Evolutionary conservation across 2,329 filamentous ascomycete genomes (phyloP), one percentile per base, ranked within the genome.

Genomic region (Aspergillus sp.): DNA sequence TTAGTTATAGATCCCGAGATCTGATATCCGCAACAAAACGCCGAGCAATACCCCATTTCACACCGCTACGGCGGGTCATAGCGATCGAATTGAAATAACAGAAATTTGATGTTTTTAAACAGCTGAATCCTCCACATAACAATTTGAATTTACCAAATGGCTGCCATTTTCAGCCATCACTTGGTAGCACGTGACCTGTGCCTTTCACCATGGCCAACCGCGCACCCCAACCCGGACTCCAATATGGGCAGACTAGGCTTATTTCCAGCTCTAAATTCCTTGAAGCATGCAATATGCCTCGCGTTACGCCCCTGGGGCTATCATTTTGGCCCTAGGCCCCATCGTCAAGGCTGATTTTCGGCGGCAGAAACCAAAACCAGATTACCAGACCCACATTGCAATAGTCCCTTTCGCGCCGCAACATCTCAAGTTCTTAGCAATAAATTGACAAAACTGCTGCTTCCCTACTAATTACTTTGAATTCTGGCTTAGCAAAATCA

Each of bases 81-180:
- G 19, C 19, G 19, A 2, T 19, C 19, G 19, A 19, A 19, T 19
- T 19, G 19, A 19, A 19, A 19, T 19, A 19, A 19, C 19, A 19
- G 2, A 19, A 19, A 19, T 19, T 19, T 19, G 19, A 19, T 1
- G 19, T 19, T 19, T 19, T 19, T 19, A 19, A 19, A 19, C 19
- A 19, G 19, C 19, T 19, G 19, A 19, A 19, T 19, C 19, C 19
- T 19, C 19, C 19, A 19, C 19, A 19, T 43, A 34, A 43, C 44
- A 46, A 49, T 39, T 46, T 43, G 43, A 34, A 26, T 46, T 47
- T 49, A 49, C 48, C 42, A 49, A 47, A 47, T 48, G 46, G 36
- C 46, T 36, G 46, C 46, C 46, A 48, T 48, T 48, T 44, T 48
- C 42, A 35, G 42, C 46, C 36, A 32, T 36, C 42, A 44, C 42